Evolutionary conservation across 192 early-diverging fungal genomes (phyloP), one percentile per base, ranked within the genome.

Genomic region (Geranomyces michiganensis): DNA sequence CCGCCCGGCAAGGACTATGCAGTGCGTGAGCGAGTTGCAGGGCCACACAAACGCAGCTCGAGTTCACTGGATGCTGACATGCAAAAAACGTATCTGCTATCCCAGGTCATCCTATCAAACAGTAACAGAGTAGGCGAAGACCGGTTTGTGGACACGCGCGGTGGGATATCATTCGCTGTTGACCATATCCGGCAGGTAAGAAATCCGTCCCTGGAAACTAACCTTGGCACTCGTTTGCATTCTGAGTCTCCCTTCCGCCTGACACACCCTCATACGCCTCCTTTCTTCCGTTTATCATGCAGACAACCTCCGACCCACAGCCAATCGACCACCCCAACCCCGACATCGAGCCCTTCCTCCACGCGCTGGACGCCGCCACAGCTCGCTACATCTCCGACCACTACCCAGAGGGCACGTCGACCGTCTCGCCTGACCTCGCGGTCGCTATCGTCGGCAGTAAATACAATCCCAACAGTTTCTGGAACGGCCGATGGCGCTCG

Each of bases 381-480:
- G 45, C 73, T 12, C 65, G 62, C 1, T 98, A 98, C 58, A 84
- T 92, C 3, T 61, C 68, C 12, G 89, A 93, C 33, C 93, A 96
- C 67, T 99, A 90, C 73, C 87, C 92, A 0, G 79, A 90, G 8
- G 96, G 96, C 29, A 83, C 83, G 0, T 68, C 78, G 22, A 68
- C 90, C 33, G 92, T 97, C 59, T 92, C 83, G 72, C 65, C 78
- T 0, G 66, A 77, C 15, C 46, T 92, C 36, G 79, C 76, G 0
- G 71, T 92, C 55, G 79, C 78, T 32, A 90, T 98, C 60, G 94
- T 95, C 32, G 90, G 85, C 76, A 95, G 94, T 86, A 92, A 92
- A 78, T 98, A 93, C 74, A 97, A 93, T 67, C 91, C 95, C 29
- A 77, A 80, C 63, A 99, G 96, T 79, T 97, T 89, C 69, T 99